Conservation (phyloP, 139 green algal species). For the Chlorella sp. region DNA sequence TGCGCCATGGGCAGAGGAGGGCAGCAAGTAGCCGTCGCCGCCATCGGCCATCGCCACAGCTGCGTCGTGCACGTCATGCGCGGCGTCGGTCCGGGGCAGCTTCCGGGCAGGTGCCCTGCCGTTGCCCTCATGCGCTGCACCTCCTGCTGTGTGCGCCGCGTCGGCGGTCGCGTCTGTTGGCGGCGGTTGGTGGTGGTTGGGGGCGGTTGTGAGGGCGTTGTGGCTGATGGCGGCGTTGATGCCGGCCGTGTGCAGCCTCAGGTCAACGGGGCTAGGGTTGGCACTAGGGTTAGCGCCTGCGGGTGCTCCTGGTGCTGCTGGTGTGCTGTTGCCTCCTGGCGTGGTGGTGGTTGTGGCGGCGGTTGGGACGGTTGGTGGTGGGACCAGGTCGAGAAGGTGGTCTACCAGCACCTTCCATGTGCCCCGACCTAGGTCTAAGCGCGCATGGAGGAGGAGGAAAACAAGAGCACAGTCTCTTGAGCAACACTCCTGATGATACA, state of each 20-base stretch:
- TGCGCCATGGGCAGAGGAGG: not conserved
- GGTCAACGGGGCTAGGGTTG: no score
- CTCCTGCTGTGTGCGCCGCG: not conserved
- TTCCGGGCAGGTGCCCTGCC: not conserved
- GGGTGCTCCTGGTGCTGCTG: no score
- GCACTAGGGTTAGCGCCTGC: no score
- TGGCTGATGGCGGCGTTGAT: not conserved
- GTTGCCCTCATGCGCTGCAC: not conserved
- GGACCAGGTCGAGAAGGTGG: not conserved
- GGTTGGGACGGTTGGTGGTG: not conserved
- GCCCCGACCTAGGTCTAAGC: not conserved
- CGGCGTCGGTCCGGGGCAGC: not conserved
- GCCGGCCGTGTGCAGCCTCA: not conserved
- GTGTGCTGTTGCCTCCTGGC: no score
- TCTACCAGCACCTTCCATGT: not conserved
- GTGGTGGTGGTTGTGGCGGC: no score
- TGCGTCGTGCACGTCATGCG: not conserved
- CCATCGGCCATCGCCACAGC: not conserved
- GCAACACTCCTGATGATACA: not conserved
- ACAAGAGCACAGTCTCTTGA: no score
- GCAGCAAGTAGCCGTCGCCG: not conserved
- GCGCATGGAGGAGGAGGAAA: no score
- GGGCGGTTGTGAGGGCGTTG: not conserved
- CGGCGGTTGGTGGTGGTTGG: not conserved
- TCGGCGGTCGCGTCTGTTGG: not conserved